These are phyloP conservation scores for Rutstroemia sp. DNA, from an alignment of 2,329 filamentous ascomycete genomes.

Conservation along the genomic window DNA sequence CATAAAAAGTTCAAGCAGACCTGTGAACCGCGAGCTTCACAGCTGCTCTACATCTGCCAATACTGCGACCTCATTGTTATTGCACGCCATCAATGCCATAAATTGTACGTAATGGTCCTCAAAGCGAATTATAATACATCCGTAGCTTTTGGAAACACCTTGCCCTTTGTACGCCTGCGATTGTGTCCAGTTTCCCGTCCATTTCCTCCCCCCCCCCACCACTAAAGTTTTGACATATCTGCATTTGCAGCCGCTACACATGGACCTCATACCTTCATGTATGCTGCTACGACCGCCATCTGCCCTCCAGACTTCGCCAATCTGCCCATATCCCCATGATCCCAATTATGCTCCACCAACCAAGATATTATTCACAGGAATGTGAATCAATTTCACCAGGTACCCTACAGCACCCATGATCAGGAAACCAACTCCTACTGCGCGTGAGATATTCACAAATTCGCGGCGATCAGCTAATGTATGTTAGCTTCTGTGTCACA, in stretches of 20 bases:
- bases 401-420: conserved; percentile 47
- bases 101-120: neutral
- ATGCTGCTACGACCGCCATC: neutral
- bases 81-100: neutral
- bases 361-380: conserved; percentile 46
- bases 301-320: too few relatives aligned
- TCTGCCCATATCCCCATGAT: conserved; percentile 20
- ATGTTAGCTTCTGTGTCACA: neutral
- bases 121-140: conserved; percentile 10
- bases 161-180: conserved; percentile 4
- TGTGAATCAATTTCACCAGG: conserved; percentile 44
- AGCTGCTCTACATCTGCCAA: neutral
- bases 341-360: conserved; percentile 33
- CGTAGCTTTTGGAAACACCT: conserved; percentile 5
- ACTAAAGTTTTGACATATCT: too few relatives aligned
- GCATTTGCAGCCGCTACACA: too few relatives aligned
- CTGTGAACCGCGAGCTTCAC: too few relatives aligned
- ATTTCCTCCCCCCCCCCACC: neutral
- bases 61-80: neutral
- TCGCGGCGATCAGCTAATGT: conserved; percentile 32
- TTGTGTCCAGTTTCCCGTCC: neutral
- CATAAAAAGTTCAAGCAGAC: too few relatives aligned
- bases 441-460: conserved; percentile 40
- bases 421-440: conserved; percentile 44
- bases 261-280: neutral